Percentiles rank a stretch among this genome's conserved stretches.
Conservation (phyloP, 441 rosid species). For the Sinapis alba region DNA sequence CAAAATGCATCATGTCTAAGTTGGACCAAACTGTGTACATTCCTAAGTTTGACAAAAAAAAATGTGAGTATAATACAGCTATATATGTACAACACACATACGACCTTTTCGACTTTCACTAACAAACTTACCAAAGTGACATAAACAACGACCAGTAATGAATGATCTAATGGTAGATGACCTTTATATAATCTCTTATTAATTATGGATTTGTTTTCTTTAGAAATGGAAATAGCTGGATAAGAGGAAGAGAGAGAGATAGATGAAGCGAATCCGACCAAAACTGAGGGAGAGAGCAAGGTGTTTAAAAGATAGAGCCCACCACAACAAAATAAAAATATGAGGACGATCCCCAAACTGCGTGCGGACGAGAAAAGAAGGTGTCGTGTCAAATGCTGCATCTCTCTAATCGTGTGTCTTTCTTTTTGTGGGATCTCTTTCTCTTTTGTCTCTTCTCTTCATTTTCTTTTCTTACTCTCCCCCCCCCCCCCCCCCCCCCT, state of each 20-base stretch:
- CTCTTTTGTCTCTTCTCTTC: conserved; percentile 20
- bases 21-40: conserved; percentile 20
- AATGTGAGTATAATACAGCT: conserved; percentile 14
- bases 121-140: background rate
- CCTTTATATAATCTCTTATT: background rate
- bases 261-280: conserved; percentile 32
- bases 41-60: conserved; percentile 9
- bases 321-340: conserved; percentile 14
- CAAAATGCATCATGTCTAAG: conserved; percentile 3
- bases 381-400: conserved; percentile 32
- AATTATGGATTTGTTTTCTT: conserved; percentile 1
- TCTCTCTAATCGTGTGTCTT: conserved; percentile 25
- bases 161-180: background rate
- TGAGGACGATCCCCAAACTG: conserved; percentile 25
- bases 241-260: conserved; percentile 15
- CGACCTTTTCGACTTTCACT: background rate
- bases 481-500: too few species aligned
- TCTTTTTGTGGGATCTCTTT: conserved; percentile 33
- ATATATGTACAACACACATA: background rate
- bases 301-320: conserved; percentile 28
- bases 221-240: conserved; percentile 13
- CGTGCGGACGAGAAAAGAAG: conserved; percentile 21
- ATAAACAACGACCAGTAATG: background rate
- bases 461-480: background rate
- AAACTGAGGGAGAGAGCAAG: conserved; percentile 34